phyloP scores from a whole-genome alignment of 495 filamentous ascomycete species.

The Penicillium atrosanguineum region DNA sequence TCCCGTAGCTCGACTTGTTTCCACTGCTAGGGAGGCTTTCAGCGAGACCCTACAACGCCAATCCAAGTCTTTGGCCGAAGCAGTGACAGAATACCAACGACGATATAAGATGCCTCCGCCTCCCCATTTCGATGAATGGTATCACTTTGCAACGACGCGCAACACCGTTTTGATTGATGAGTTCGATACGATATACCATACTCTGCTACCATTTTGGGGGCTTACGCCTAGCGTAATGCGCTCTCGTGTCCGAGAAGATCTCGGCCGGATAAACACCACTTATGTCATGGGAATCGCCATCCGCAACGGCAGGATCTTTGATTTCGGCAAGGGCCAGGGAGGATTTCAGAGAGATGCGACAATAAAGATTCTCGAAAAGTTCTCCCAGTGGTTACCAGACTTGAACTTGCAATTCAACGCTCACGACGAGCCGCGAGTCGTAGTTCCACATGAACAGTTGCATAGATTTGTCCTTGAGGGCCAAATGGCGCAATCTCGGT shows the following conservation, averaged over 20 bases:
- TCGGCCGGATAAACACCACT: constrained; percentile 4
- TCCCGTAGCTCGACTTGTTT: constrained; percentile 6
- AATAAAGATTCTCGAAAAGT: constrained; percentile 3
- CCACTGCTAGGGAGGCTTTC: constrained; percentile 2
- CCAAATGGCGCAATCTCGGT: neutral
- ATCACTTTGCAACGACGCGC: constrained; percentile 53
- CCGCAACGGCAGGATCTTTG: constrained; percentile 1
- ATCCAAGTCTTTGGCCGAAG: constrained; percentile 7
- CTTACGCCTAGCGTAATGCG: constrained; percentile 10
- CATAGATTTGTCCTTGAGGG: constrained; percentile 6
- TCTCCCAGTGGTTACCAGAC: constrained; percentile 52
- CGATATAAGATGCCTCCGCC: constrained; percentile 58
- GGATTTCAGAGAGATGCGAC: constrained; percentile 8
- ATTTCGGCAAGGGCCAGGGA: constrained; percentile 6
- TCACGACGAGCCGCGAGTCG: constrained; percentile 68
- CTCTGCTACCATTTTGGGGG: constrained; percentile 59
- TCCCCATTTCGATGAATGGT: constrained; percentile 66
- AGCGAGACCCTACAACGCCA: constrained; percentile 5
- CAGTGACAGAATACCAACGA: constrained; percentile 47
- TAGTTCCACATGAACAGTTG: constrained; percentile 55
- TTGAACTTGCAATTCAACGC: constrained; percentile 75
- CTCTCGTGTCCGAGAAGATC: constrained; percentile 10
- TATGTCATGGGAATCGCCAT: constrained; percentile 10
- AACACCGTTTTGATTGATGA: constrained; percentile 60
- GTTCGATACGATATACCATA: constrained; percentile 52